Evolutionary conservation across 176 grass and related monocot species (phyloP).

Genomic region (Cocos nucifera): DNA sequence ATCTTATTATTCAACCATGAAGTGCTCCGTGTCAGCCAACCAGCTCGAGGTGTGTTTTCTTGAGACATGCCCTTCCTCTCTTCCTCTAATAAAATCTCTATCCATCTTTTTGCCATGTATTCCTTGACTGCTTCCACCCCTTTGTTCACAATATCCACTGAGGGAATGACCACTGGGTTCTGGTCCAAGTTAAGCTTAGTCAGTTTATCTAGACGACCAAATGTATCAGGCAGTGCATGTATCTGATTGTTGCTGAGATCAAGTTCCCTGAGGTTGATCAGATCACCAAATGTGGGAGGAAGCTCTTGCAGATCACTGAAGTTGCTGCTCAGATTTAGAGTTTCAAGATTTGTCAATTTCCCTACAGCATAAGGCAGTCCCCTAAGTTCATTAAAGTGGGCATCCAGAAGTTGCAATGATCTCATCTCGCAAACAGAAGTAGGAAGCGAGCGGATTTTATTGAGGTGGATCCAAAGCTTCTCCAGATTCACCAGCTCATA

Average conservation of each 20-base stretch:
- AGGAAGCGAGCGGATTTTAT: conserved; percentile 66
- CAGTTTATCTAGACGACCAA: conserved; percentile 81
- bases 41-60: conserved; percentile 2
- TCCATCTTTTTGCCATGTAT: conserved; percentile 14
- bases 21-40: conserved; percentile 9
- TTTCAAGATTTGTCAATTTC: conserved; percentile 57
- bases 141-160: conserved; percentile 67
- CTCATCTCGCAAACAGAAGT: conserved; percentile 80
- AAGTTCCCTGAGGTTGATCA: conserved; percentile 68
- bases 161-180: conserved; percentile 70
- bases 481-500: conserved; percentile 75
- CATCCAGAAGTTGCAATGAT: conserved; percentile 53
- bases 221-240: conserved; percentile 57
- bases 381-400: conserved; percentile 81
- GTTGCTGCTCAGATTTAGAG: conserved; percentile 94
- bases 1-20: conserved; percentile 3
- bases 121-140: conserved; percentile 57
- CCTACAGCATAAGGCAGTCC: conserved; percentile 58
- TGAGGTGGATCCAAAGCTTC: conserved; percentile 74
- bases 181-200: conserved; percentile 48
- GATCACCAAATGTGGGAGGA: conserved; percentile 65
- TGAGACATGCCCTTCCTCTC: conserved; percentile 9
- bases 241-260: conserved; percentile 94
- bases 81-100: conserved; percentile 4
- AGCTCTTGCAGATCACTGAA: conserved; percentile 67